Conservation (phyloP, 352 stramenopile genomes). For the Thalassiosira exigua region DNA sequence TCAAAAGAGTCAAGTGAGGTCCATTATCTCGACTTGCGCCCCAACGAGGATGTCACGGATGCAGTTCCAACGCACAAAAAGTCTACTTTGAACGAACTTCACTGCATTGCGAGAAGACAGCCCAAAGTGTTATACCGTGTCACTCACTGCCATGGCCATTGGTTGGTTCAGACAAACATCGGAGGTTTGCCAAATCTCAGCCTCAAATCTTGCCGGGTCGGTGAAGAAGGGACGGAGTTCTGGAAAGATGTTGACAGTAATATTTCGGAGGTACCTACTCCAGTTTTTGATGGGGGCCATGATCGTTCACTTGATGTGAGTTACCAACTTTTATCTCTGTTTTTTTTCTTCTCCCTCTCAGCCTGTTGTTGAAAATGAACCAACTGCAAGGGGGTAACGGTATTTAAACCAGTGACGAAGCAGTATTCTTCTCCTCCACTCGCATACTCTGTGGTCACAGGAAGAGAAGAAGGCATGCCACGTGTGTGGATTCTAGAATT, state of each 20-base stretch:
- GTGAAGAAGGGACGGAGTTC: slow-evolving; percentile 56
- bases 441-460: slow-evolving; percentile 88
- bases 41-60: slow-evolving; percentile 3
- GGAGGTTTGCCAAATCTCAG: slow-evolving; percentile 93
- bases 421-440: no score
- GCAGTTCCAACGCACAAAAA: background rate
- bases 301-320: slow-evolving; percentile 85
- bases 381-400: no score
- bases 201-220: slow-evolving; percentile 86
- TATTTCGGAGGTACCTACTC: slow-evolving; percentile 74
- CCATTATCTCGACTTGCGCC: slow-evolving; percentile 83
- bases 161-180: slow-evolving; percentile 94
- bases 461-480: slow-evolving; percentile 85
- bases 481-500: slow-evolving; percentile 83
- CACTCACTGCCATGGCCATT: slow-evolving; percentile 89
- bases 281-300: slow-evolving; percentile 75
- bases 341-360: no score
- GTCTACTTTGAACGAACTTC: slow-evolving; percentile 34
- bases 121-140: slow-evolving; percentile 85
- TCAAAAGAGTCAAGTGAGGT: slow-evolving; percentile 93
- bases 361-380: no score
- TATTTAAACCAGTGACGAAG: no score
- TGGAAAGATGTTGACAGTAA: slow-evolving; percentile 88
- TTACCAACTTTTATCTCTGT: no score
- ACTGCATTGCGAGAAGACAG: slow-evolving; percentile 69